Evolutionary conservation across 495 filamentous ascomycete genomes (phyloP), one percentile per base, ranked within the genome.

Genomic region (Trichoderma orchidacearum): DNA sequence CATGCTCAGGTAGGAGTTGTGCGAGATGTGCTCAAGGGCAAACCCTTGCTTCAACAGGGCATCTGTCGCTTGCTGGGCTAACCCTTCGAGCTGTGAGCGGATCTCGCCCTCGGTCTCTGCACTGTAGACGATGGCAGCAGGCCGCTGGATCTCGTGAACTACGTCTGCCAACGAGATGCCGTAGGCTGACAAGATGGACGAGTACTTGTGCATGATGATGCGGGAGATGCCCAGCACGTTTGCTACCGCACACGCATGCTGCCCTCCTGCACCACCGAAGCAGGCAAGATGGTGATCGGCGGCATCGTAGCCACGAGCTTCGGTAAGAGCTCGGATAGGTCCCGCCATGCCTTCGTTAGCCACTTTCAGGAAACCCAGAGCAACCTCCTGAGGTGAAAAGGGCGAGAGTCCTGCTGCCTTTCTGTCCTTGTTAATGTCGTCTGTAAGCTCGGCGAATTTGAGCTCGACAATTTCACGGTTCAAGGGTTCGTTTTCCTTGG

Each of bases 141-240:
- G 92, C 60, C 91, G 89, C 62, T 96, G 91, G 30, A 81, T 76
- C 68, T 97, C 92, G 53, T 95, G 86, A 15, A 96, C 92, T 1
- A 96, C 90, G 64, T 97, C 92, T 5, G 92, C 92, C 27, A 97
- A 68, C 1, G 90, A 89, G 90, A 97, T 96, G 17, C 92, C 92
- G 61, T 96, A 97, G 1, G 92, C 92, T 0, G 90, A 96, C 0
- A 98, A 76, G 3, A 98, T 90, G 0, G 90, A 95, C 0, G 92
- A 96, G 67, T 96, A 96, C 38, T 86, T 77, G 63, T 96, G 92
- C n/a, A 98, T 77, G 5, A 98, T 72, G 30, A 95, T 91, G 65
- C 92, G 87, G 29, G 74, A 78, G 61, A 98, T 90, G 0, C 92
- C 91, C 21, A 97, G 74, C 21, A 84, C 85, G 60, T 89, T 85